These are phyloP conservation scores for Globisporangium lucens DNA, from an alignment of 352 stramenopile genomes.

Conservation along the genomic window DNA sequence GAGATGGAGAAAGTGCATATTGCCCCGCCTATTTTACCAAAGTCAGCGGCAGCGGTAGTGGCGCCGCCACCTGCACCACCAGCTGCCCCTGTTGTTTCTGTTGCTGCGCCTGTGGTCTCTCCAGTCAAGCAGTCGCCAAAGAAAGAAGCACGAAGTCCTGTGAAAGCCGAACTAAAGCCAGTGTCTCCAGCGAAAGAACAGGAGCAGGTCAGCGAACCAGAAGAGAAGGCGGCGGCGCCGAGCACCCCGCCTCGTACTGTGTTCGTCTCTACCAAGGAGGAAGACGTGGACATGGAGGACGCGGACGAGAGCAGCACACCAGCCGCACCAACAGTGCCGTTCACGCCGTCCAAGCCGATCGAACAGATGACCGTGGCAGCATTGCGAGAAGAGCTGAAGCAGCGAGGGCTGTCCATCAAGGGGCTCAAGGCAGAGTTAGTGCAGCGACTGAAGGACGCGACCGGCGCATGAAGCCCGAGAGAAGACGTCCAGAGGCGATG, in stretches of 20 bases:
- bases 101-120: neutral
- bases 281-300: slow-evolving; percentile 60
- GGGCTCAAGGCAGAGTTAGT: slow-evolving; percentile 82
- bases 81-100: slow-evolving; percentile 1
- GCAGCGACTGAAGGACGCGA: slow-evolving; percentile 74
- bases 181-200: slow-evolving; percentile 9
- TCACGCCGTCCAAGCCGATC: slow-evolving; percentile 70
- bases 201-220: slow-evolving; percentile 17
- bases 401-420: slow-evolving; percentile 71
- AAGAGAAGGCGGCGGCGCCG: slow-evolving; percentile 1
- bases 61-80: slow-evolving; percentile 30
- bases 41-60: slow-evolving; percentile 19
- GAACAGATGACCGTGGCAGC: slow-evolving; percentile 71
- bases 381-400: slow-evolving; percentile 74
- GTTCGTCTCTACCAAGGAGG: neutral
- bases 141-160: slow-evolving; percentile 18
- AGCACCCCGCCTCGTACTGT: slow-evolving; percentile 13
- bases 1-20: slow-evolving; percentile 36
- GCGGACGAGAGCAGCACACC: slow-evolving; percentile 8
- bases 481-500: neutral
- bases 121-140: slow-evolving; percentile 14
- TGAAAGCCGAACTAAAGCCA: slow-evolving; percentile 5
- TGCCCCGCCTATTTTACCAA: slow-evolving; percentile 13
- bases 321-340: slow-evolving; percentile 27
- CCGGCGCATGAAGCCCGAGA: slow-evolving; percentile 11